Conservation (phyloP, 345 rosid genomes). For the Eucalyptus viminalis region DNA sequence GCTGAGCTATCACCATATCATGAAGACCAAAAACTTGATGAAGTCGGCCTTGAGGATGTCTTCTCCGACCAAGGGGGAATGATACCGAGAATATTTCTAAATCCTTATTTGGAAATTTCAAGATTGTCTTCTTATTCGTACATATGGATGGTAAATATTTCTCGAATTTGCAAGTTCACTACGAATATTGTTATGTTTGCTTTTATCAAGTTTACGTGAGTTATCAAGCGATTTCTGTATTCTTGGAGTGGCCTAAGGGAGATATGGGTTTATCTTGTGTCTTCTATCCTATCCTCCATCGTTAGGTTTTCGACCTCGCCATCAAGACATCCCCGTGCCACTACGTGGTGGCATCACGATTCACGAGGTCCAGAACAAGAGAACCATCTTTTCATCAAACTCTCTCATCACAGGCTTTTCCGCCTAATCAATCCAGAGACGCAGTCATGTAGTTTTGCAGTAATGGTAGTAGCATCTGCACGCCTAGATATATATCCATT, state of each 20-base stretch:
- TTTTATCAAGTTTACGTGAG: rapidly evolving
- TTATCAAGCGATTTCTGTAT: neutral
- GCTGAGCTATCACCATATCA: neutral
- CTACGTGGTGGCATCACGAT: neutral
- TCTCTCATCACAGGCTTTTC: neutral
- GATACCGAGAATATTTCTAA: neutral
- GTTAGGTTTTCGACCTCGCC: neutral
- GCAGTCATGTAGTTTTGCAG: rapidly evolving
- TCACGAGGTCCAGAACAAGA: neutral
- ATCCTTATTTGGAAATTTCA: neutral
- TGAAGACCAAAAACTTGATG: neutral
- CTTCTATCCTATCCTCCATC: neutral
- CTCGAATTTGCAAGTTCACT: neutral
- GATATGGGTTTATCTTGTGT: neutral
- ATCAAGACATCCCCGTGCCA: neutral
- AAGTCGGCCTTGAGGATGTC: neutral
- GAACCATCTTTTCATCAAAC: neutral
- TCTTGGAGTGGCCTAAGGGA: neutral
- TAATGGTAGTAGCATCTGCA: rapidly evolving
- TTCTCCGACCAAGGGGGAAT: neutral
- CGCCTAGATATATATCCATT: neutral
- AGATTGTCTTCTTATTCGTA: neutral
- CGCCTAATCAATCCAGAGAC: neutral
- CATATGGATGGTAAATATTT: neutral
- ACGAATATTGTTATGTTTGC: neutral